phyloP scores from a whole-genome alignment of 163 green algal genomes.

The Trebouxia gelatinosa region DNA sequence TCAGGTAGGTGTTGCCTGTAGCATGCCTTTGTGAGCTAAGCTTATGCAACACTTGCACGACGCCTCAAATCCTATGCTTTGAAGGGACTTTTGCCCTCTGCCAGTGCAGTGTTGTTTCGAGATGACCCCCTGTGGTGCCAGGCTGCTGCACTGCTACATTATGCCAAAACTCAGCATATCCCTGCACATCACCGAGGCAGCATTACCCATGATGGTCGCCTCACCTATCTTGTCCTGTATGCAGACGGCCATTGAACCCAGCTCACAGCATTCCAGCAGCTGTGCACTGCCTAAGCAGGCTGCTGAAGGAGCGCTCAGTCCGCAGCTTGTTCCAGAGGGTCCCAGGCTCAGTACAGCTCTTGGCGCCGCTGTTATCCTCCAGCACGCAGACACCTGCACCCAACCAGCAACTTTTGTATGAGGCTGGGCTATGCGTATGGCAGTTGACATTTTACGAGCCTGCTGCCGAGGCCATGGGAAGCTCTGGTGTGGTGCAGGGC shows the following conservation, averaged over 20 bases:
- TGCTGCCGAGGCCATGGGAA: constrained; percentile 63
- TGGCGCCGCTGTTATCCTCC: constrained; percentile 72
- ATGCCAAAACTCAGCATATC: no score
- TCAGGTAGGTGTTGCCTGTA: no score
- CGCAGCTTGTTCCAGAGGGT: constrained; percentile 61
- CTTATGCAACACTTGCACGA: no score
- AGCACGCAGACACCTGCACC: constrained; percentile 16
- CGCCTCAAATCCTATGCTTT: no score
- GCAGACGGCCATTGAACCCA: constrained; percentile 64
- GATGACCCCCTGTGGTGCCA: no score
- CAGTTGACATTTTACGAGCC: constrained; percentile 82
- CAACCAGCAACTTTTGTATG: constrained; percentile 93
- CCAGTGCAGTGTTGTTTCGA: no score
- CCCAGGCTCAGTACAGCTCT: constrained; percentile 66
- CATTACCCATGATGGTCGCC: no score
- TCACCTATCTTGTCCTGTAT: no score
- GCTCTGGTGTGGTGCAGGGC: constrained; percentile 52
- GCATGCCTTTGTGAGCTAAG: no score
- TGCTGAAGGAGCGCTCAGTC: constrained; percentile 78
- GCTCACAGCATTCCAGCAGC: constrained; percentile 57
- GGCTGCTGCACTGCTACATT: no score
- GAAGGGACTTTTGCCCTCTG: no score
- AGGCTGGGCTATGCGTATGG: constrained; percentile 89
- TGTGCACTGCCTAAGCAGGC: constrained; percentile 64
- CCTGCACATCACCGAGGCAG: no score